Conservation (phyloP, 2,329 filamentous ascomycete genomes). For the Apiospora arundinis region DNA sequence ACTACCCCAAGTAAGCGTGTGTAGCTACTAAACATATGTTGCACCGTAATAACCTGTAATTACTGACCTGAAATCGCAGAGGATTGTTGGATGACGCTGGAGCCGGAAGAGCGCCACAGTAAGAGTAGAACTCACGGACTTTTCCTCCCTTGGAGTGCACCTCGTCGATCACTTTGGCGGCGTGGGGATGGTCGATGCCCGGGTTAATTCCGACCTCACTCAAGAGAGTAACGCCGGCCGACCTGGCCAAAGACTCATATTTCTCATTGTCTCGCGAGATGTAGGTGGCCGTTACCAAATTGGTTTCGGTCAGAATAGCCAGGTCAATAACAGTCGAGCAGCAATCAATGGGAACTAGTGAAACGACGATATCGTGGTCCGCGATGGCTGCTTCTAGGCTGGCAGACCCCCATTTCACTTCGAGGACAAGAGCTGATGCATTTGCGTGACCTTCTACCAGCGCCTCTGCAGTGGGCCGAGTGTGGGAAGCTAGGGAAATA, state of each 20-base stretch:
- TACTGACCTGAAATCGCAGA: not conserved
- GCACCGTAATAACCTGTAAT: too few relatives aligned
- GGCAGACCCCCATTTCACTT: slow-evolving; percentile 3
- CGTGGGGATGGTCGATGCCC: slow-evolving; percentile 64
- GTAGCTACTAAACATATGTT: too few relatives aligned
- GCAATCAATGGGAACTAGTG: slow-evolving; percentile 34
- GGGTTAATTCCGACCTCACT: slow-evolving; percentile 73
- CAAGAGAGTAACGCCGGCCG: slow-evolving; percentile 75
- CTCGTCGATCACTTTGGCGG: slow-evolving; percentile 70
- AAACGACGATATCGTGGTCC: slow-evolving; percentile 32
- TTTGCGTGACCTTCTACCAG: not conserved
- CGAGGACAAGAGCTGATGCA: too few relatives aligned
- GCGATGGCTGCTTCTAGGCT: slow-evolving; percentile 29
- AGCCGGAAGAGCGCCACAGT: slow-evolving; percentile 67
- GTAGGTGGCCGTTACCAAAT: slow-evolving; percentile 79
- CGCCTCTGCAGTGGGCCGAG: not conserved
- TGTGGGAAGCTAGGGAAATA: not conserved
- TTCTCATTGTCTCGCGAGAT: slow-evolving; percentile 73
- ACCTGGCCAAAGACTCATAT: slow-evolving; percentile 65
- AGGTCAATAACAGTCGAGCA: slow-evolving; percentile 64
- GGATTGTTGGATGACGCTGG: slow-evolving; percentile 45
- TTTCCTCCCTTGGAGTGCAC: slow-evolving; percentile 73
- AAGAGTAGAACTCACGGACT: slow-evolving; percentile 64
- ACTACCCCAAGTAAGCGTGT: slow-evolving; percentile 46
- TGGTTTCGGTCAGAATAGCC: slow-evolving; percentile 71